A percentile compares a stretch with the other conserved stretches of the same genome.
Evolutionary conservation across 2,329 filamentous ascomycete genomes (phyloP).

Genomic region (Fusarium brachygibbosum): DNA sequence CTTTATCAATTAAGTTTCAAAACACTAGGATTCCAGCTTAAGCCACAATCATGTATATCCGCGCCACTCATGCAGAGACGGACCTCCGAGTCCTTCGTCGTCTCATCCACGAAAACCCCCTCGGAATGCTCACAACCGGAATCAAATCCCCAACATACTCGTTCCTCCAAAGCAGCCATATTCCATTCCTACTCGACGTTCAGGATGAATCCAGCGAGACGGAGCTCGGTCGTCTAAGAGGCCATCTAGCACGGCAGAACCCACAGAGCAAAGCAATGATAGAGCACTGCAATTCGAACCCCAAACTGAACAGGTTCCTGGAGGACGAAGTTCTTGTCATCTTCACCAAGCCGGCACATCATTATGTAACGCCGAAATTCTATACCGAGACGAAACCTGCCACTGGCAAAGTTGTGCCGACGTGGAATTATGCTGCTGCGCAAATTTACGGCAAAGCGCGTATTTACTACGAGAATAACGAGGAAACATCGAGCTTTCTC

Average conservation of each 20-base stretch:
- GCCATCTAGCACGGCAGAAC: constrained; percentile 73
- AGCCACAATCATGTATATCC: constrained; percentile 30
- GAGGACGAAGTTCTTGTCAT: constrained; percentile 72
- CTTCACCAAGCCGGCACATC: constrained; percentile 69
- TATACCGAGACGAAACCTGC: constrained; percentile 74
- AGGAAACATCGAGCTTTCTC: constrained; percentile 61
- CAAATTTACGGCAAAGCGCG: constrained; percentile 72
- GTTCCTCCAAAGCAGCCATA: constrained; percentile 69
- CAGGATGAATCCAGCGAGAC: constrained; percentile 56
- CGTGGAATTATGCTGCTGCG: constrained; percentile 77
- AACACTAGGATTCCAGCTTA: accelerated
- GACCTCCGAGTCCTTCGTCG: constrained; percentile 63
- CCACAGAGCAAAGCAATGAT: constrained; percentile 73
- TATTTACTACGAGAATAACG: constrained; percentile 64
- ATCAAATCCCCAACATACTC: constrained; percentile 63
- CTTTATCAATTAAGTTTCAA: no score
- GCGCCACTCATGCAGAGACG: constrained; percentile 62
- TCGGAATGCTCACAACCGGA: constrained; percentile 73
- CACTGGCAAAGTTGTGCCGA: constrained; percentile 76
- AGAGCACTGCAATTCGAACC: constrained; percentile 53
- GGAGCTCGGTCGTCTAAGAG: constrained; percentile 62
- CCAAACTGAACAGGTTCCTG: constrained; percentile 43
- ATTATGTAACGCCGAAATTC: constrained; percentile 78
- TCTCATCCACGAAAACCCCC: constrained; percentile 70
- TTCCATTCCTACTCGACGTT: constrained; percentile 71